phyloP scores from a whole-genome alignment of 1,284 basidiomycete species.

The Stygiomarasmius scandens region DNA sequence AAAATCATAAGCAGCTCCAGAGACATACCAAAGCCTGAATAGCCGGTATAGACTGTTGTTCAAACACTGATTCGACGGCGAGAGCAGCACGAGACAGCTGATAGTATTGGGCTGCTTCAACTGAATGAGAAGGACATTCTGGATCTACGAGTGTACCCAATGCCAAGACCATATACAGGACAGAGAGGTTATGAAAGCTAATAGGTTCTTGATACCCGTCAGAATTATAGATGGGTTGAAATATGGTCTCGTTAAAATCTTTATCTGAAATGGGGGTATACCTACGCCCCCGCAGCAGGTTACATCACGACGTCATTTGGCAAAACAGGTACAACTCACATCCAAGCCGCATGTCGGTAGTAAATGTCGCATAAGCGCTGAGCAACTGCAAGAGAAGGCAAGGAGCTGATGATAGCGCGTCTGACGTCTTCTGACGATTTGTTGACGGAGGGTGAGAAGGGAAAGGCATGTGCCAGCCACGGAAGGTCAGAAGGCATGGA shows the following conservation, averaged over 20 bases:
- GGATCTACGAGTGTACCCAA: conserved; percentile 53
- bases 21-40: conserved; percentile 63
- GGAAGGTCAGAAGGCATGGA: conserved; percentile 53
- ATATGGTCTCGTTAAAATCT: conserved; percentile 56
- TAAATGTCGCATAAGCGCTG: conserved; percentile 52
- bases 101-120: conserved; percentile 58
- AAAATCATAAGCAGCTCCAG: not conserved
- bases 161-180: conserved; percentile 49
- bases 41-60: conserved; percentile 60
- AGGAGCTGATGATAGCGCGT: conserved; percentile 42
- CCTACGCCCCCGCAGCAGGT: no score
- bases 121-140: conserved; percentile 48
- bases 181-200: conserved; percentile 47
- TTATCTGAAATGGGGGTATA: conserved; percentile 60
- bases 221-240: conserved; percentile 54
- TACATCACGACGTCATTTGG: no score
- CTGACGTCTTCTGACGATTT: conserved; percentile 47
- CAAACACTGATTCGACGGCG: conserved; percentile 61
- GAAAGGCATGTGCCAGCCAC: conserved; percentile 63
- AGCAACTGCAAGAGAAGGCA: conserved; percentile 49
- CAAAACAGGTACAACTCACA: no score
- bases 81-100: conserved; percentile 63
- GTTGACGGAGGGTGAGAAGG: conserved; percentile 48
- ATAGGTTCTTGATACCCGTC: conserved; percentile 42
- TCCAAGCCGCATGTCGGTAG: conserved; percentile 69